Percentiles rank a stretch among this genome's conserved stretches.
phyloP scores from a whole-genome alignment of 148 eudicot species.

The Drosera capensis region DNA sequence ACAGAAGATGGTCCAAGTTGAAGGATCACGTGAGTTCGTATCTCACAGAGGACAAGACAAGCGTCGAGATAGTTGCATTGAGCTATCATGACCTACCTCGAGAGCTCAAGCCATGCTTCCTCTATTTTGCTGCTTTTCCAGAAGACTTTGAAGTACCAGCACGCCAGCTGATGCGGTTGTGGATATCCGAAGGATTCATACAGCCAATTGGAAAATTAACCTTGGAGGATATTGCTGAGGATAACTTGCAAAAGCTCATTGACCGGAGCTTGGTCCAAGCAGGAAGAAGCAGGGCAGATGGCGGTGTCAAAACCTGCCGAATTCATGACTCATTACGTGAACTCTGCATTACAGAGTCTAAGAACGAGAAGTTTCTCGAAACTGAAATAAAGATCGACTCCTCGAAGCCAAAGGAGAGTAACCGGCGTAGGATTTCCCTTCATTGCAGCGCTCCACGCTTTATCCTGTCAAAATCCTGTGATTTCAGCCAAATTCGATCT shows the following conservation, averaged over 20 bases:
- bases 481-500: background rate
- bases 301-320: slow-evolving; percentile 26
- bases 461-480: background rate
- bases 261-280: slow-evolving; percentile 27
- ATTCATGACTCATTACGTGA: slow-evolving; percentile 33
- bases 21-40: slow-evolving; percentile 16
- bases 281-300: slow-evolving; percentile 7
- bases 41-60: slow-evolving; percentile 8
- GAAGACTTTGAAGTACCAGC: slow-evolving; percentile 19
- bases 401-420: background rate
- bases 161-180: slow-evolving; percentile 13
- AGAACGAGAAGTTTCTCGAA: slow-evolving; percentile 23
- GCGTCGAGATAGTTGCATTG: slow-evolving; percentile 5
- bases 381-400: background rate
- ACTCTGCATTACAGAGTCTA: slow-evolving; percentile 23
- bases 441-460: background rate
- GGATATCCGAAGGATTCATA: slow-evolving; percentile 35
- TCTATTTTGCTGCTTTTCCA: slow-evolving; percentile 24
- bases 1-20: slow-evolving; percentile 9
- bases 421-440: slow-evolving; percentile 2
- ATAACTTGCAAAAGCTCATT: slow-evolving; percentile 23
- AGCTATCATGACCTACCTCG: slow-evolving; percentile 22
- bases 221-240: slow-evolving; percentile 14
- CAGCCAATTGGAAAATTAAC: background rate
- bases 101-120: slow-evolving; percentile 24